A percentile compares a stretch with the other conserved stretches of the same genome.
phyloP scores from a whole-genome alignment of 2,329 filamentous ascomycete species.

The Cytospora piceicola region DNA sequence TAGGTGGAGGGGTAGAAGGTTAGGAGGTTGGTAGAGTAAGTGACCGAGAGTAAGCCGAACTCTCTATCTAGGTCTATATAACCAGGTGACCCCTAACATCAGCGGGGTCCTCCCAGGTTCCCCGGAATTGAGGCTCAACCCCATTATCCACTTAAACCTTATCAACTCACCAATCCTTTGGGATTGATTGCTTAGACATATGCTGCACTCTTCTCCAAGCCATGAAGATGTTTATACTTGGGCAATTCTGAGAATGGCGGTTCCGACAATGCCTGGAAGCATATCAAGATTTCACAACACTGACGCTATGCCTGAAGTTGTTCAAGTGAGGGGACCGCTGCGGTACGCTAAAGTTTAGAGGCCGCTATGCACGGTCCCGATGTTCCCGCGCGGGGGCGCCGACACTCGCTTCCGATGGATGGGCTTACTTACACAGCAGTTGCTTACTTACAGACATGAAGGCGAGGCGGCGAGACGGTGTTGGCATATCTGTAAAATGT shows the following conservation, averaged over 20 bases:
- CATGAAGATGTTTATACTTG: neutral
- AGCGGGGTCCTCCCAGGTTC: neutral
- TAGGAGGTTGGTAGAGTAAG: too few species aligned
- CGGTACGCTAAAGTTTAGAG: neutral
- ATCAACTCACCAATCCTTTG: neutral
- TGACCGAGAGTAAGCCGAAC: too few species aligned
- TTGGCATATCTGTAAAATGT: neutral
- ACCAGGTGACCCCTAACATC: neutral
- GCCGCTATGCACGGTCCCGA: too few species aligned
- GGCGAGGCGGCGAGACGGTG: too few species aligned
- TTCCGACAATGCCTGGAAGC: neutral
- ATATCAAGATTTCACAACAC: neutral
- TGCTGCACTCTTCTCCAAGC: neutral
- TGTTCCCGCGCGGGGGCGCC: too few species aligned
- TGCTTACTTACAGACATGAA: too few species aligned
- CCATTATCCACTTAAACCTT: neutral
- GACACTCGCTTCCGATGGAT: too few species aligned
- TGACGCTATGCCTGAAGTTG: neutral
- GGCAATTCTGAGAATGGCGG: neutral
- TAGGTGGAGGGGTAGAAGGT: too few species aligned
- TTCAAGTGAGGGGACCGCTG: neutral
- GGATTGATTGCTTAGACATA: too few species aligned
- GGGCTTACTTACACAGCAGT: too few species aligned
- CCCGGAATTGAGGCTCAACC: conserved; percentile 1
- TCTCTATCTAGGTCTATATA: too few species aligned